Conservation (phyloP, 2,329 filamentous ascomycete genomes). For the Neopestalotiopsis clavispora region DNA sequence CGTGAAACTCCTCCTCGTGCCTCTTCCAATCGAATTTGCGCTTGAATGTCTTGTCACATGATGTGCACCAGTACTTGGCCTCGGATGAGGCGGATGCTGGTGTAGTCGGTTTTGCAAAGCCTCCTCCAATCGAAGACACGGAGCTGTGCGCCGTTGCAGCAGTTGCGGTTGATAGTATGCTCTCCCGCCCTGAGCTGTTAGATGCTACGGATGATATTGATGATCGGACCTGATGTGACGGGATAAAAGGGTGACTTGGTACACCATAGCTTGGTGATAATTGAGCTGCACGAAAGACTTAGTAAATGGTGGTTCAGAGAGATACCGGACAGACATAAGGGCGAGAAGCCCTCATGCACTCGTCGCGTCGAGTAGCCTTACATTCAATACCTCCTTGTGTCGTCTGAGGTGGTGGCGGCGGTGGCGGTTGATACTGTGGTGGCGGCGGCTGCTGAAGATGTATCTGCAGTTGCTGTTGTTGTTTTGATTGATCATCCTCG, state of each 20-base stretch:
- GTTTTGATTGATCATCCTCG: constrained; percentile 26
- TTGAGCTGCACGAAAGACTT: constrained; percentile 16
- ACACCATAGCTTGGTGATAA: constrained; percentile 25
- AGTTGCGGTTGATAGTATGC: constrained; percentile 36
- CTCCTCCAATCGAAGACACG: constrained; percentile 29
- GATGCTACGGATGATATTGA: constrained; percentile 36
- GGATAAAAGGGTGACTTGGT: constrained; percentile 31
- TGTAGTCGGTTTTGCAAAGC: constrained; percentile 18
- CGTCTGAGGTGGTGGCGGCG: constrained; percentile 19
- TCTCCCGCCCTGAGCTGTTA: constrained; percentile 36
- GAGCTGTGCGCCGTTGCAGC: constrained; percentile 35
- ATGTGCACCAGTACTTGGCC: constrained; percentile 45
- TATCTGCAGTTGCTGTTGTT: constrained; percentile 18
- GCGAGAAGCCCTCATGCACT: neutral
- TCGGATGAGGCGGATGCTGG: constrained; percentile 26
- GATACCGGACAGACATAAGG: neutral
- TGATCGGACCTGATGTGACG: constrained; percentile 30
- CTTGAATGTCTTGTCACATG: constrained; percentile 68
- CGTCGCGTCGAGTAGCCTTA: constrained; percentile 16
- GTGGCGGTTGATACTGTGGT: constrained; percentile 20
- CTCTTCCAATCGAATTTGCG: constrained; percentile 73
- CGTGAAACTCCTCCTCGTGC: constrained; percentile 73
- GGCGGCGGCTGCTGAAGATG: constrained; percentile 19
- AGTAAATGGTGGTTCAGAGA: neutral
- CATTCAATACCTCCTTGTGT: constrained; percentile 28